phyloP scores from a whole-genome alignment of 2,329 filamentous ascomycete genomes.

The Fusarium pseudoanthophilum region DNA sequence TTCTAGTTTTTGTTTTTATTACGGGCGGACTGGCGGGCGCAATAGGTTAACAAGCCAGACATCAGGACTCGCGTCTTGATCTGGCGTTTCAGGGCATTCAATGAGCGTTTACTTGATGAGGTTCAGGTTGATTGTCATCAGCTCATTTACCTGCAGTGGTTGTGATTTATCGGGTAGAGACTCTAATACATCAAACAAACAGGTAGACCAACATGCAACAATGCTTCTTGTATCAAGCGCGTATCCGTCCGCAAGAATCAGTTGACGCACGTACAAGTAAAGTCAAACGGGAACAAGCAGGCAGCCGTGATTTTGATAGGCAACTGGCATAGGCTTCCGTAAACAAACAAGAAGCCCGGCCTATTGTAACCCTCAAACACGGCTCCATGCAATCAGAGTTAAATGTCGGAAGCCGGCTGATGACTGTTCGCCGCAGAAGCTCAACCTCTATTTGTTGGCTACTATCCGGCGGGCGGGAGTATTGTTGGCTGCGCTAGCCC shows the following conservation, averaged over 20 bases:
- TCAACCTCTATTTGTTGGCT: conserved; percentile 13
- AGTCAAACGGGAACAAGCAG: conserved; percentile 1
- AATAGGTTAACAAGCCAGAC: conserved; percentile 34
- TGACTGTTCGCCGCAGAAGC: conserved; percentile 8
- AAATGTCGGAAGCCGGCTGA: conserved; percentile 33
- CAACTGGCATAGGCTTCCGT: neutral
- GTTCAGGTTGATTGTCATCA: conserved; percentile 4
- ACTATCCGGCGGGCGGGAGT: conserved; percentile 1
- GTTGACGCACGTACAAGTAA: neutral
- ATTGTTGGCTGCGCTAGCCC: conserved; percentile 26
- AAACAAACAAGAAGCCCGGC: neutral
- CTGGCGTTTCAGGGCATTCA: conserved; percentile 39
- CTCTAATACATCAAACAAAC: conserved; percentile 17
- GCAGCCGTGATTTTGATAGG: neutral
- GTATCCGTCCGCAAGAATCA: neutral
- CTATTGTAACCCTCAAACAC: neutral
- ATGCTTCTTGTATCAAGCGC: neutral
- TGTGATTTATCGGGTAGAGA: conserved; percentile 16
- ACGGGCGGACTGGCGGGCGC: conserved; percentile 27
- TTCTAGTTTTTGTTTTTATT: conserved; percentile 23
- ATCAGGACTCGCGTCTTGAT: conserved; percentile 41
- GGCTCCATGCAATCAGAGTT: neutral
- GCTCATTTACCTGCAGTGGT: conserved; percentile 9
- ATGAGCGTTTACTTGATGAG: conserved; percentile 20
- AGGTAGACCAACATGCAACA: conserved; percentile 11